Evolutionary conservation across 2,329 filamentous ascomycete genomes (phyloP).

Genomic region (Penicillium hordei): DNA sequence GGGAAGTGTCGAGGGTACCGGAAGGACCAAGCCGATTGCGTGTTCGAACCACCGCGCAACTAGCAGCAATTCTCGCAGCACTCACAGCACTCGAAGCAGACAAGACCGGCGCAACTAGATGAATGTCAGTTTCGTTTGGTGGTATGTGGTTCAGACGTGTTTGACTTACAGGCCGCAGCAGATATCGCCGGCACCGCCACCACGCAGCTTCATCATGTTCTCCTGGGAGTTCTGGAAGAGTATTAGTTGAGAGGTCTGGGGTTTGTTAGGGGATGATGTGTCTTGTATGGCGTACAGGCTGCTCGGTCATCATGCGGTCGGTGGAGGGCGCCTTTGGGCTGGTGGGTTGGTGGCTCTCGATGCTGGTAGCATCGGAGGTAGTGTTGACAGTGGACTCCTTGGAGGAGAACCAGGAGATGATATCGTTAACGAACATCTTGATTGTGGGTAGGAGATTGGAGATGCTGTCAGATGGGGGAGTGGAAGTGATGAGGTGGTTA

Average conservation of each 20-base stretch:
- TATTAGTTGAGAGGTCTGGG: background rate
- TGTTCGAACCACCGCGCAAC: background rate
- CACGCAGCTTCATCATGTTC: slow-evolving; percentile 31
- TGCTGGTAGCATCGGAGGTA: slow-evolving; percentile 23
- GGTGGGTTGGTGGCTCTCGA: slow-evolving; percentile 28
- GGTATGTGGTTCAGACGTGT: background rate
- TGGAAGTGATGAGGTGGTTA: background rate
- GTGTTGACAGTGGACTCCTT: slow-evolving; percentile 21
- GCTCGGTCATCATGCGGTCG: slow-evolving; percentile 22
- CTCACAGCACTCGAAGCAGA: slow-evolving; percentile 35
- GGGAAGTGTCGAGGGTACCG: background rate
- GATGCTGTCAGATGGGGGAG: background rate
- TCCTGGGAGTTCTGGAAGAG: slow-evolving; percentile 18
- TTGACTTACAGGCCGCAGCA: slow-evolving; percentile 35
- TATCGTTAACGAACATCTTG: slow-evolving; percentile 21
- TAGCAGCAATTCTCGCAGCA: slow-evolving; percentile 36
- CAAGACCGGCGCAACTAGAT: slow-evolving; percentile 31
- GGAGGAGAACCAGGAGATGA: slow-evolving; percentile 30
- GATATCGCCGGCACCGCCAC: slow-evolving; percentile 31
- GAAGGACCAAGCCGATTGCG: background rate
- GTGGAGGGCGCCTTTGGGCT: slow-evolving; percentile 27
- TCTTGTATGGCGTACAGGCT: slow-evolving; percentile 23
- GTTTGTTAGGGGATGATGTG: background rate
- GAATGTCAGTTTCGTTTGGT: background rate
- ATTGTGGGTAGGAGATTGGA: background rate